Percentiles rank a stretch among this genome's conserved stretches.
Evolutionary conservation across 106 monocot species (phyloP).

Genomic region (Dendrobium catenatum): DNA sequence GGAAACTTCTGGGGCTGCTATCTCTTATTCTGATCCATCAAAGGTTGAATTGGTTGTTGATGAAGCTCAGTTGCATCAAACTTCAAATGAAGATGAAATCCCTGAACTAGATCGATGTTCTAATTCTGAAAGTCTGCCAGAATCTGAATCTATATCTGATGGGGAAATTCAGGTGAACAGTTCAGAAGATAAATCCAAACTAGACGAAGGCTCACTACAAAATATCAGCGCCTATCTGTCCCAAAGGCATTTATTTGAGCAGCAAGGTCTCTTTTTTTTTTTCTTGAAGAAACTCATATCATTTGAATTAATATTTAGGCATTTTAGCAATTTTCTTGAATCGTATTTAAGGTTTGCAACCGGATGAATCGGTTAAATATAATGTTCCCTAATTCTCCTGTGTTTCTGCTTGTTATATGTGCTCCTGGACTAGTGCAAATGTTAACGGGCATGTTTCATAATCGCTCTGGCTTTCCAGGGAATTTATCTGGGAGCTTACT

Average conservation of each 20-base stretch:
- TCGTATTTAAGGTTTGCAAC: not conserved
- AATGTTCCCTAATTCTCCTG: not conserved
- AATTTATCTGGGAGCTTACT: not conserved
- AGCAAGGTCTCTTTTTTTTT: slow-evolving; percentile 37
- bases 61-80: slow-evolving; percentile 22
- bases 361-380: not conserved
- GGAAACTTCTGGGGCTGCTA: slow-evolving; percentile 27
- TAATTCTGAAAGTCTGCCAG: slow-evolving; percentile 15
- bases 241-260: slow-evolving; percentile 49
- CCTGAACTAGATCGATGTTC: slow-evolving; percentile 16
- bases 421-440: not conserved
- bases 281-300: not conserved
- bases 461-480: not conserved
- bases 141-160: slow-evolving; percentile 34
- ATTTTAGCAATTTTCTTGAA: slow-evolving; percentile 1
- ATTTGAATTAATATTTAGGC: not conserved
- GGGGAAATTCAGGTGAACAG: slow-evolving; percentile 24
- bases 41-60: slow-evolving; percentile 34
- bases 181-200: slow-evolving; percentile 18
- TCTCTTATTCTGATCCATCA: slow-evolving; percentile 20
- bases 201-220: slow-evolving; percentile 27
- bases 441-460: not conserved
- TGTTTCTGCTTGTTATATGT: not conserved
- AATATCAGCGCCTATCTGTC: slow-evolving; percentile 30
- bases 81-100: slow-evolving; percentile 32